phyloP scores from a whole-genome alignment of 139 green algal species.

The Coelastrella sp. region DNA sequence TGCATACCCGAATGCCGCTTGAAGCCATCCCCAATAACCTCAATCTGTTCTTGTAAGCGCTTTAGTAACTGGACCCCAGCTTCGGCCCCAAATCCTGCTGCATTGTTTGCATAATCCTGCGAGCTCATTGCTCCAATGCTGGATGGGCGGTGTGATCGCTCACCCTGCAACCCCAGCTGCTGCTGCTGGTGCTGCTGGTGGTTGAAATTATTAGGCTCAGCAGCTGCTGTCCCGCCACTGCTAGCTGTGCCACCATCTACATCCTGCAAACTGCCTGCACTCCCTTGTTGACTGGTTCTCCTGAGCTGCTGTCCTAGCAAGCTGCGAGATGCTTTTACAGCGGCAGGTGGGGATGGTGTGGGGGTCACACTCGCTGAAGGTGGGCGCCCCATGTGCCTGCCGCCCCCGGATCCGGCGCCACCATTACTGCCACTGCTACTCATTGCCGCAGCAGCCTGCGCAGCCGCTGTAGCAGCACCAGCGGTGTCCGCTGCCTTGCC shows the following conservation, averaged over 20 bases:
- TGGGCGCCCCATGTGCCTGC: background rate
- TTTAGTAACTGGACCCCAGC: background rate
- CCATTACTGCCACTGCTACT: background rate
- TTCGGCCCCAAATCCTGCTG: conserved; percentile 8
- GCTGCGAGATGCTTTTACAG: background rate
- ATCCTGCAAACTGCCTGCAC: background rate
- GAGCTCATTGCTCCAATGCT: background rate
- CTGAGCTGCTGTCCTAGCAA: conserved; percentile 41
- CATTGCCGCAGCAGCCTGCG: background rate
- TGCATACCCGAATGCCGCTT: conserved; percentile 45
- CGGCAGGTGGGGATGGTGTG: background rate
- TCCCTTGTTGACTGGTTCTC: background rate
- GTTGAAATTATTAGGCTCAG: background rate
- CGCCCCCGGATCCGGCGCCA: background rate
- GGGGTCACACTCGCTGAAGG: background rate
- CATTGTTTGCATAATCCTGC: background rate
- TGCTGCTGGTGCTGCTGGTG: conserved; percentile 2
- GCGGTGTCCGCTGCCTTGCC: background rate
- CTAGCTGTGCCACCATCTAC: background rate
- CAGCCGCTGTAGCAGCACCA: background rate
- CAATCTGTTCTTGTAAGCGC: conserved; percentile 37
- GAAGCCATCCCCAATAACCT: conserved; percentile 26
- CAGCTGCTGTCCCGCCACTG: background rate
- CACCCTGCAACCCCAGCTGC: background rate
- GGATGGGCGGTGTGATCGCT: background rate